These are phyloP conservation scores for Heimioporus retisporus DNA, from an alignment of 1,284 basidiomycete genomes.

Conservation along the genomic window DNA sequence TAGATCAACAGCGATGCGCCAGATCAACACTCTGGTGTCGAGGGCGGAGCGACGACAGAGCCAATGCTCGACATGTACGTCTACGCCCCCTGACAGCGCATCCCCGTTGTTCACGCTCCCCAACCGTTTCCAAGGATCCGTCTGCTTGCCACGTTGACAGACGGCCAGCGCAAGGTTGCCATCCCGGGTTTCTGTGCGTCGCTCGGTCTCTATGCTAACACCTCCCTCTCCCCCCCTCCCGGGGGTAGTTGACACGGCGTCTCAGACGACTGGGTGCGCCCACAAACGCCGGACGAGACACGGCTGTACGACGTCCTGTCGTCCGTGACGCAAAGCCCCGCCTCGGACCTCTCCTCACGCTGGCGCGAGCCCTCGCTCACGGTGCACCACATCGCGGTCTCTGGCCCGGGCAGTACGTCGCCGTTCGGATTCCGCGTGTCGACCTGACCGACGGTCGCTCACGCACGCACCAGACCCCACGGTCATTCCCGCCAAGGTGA, in stretches of 20 bases:
- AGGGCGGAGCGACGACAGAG: constrained; percentile 90
- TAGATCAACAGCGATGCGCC: constrained; percentile 76
- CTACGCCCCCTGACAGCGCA: too few species aligned
- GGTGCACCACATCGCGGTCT: constrained; percentile 76
- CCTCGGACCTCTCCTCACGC: constrained; percentile 74
- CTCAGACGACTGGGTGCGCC: constrained; percentile 80
- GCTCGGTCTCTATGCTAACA: background rate
- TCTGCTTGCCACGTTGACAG: constrained; percentile 80
- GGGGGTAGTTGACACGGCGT: constrained; percentile 14
- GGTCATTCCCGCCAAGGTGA: constrained; percentile 87
- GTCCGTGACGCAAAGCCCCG: constrained; percentile 70
- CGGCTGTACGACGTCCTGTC: constrained; percentile 77
- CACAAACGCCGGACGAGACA: constrained; percentile 73
- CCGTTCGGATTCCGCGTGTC: too few species aligned
- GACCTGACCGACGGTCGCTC: too few species aligned
- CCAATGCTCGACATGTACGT: constrained; percentile 93
- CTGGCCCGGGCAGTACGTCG: constrained; percentile 77
- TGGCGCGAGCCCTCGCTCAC: constrained; percentile 87
- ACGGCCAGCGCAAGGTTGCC: constrained; percentile 66
- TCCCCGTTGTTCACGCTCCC: constrained; percentile 11
- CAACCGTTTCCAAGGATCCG: constrained; percentile 69
- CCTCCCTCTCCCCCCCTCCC: background rate
- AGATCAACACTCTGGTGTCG: constrained; percentile 92
- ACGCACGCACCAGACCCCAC: constrained; percentile 69
- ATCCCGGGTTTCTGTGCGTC: constrained; percentile 87